These are phyloP conservation scores for Microascus cirrosus DNA, from an alignment of 2,329 filamentous ascomycete species.

Conservation along the genomic window DNA sequence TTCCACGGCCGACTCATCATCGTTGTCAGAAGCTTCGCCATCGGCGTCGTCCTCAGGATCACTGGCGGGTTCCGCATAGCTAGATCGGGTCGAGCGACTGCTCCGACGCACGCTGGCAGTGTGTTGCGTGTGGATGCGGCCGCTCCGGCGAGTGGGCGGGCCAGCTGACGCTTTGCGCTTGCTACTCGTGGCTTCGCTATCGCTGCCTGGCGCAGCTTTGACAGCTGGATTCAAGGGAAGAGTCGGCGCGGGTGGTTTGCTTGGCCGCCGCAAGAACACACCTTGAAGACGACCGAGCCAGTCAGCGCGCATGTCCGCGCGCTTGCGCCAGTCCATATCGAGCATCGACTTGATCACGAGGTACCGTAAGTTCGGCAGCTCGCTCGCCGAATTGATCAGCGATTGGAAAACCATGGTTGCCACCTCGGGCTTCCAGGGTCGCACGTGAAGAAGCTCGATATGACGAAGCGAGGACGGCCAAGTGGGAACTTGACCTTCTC, in stretches of 20 bases:
- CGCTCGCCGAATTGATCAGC: slow-evolving; percentile 58
- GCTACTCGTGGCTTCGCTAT: neutral
- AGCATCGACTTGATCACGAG: slow-evolving; percentile 69
- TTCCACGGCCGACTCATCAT: slow-evolving; percentile 6
- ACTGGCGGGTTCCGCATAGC: slow-evolving; percentile 1
- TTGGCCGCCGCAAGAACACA: slow-evolving; percentile 48
- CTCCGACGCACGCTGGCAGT: slow-evolving; percentile 9
- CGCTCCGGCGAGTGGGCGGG: slow-evolving; percentile 3
- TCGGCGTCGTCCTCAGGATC: slow-evolving; percentile 8
- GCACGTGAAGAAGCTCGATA: slow-evolving; percentile 66
- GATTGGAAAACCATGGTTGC: slow-evolving; percentile 73
- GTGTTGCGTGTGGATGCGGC: slow-evolving; percentile 19
- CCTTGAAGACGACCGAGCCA: slow-evolving; percentile 63
- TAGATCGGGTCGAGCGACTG: neutral
- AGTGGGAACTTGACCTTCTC: slow-evolving; percentile 51
- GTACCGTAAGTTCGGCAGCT: slow-evolving; percentile 55
- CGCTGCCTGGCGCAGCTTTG: neutral
- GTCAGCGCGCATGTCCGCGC: slow-evolving; percentile 65
- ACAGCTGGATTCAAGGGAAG: slow-evolving; percentile 20
- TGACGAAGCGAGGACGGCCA: slow-evolving; percentile 67
- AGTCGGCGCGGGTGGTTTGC: slow-evolving; percentile 24
- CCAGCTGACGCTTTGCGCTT: neutral
- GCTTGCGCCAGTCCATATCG: slow-evolving; percentile 69
- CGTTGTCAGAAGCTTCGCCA: slow-evolving; percentile 2
- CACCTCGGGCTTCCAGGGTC: slow-evolving; percentile 58